phyloP scores from a whole-genome alignment of 805 yeast genomes.

The Nakazawaea siamensis region DNA sequence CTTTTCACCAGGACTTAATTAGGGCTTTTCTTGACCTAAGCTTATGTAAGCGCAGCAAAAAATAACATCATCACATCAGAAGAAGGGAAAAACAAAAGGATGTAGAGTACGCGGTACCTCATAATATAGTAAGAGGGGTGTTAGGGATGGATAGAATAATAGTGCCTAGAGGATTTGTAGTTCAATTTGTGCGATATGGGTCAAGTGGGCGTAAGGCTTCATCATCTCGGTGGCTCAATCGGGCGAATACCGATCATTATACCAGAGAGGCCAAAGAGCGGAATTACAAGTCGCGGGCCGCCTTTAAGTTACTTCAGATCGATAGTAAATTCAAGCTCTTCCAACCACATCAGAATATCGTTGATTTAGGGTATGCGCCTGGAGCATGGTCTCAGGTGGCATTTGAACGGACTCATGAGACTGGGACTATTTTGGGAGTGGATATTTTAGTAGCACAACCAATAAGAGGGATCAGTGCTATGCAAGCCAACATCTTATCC shows the following conservation, averaged over 20 bases:
- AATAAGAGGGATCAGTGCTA: constrained; percentile 67
- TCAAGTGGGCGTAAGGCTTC: constrained; percentile 29
- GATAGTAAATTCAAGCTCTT: constrained; percentile 58
- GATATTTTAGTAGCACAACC: constrained; percentile 77
- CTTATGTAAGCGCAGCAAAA: too few species aligned
- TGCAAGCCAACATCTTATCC: constrained; percentile 85
- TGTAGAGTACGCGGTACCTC: too few species aligned
- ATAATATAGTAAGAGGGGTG: too few species aligned
- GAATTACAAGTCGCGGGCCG: constrained; percentile 78
- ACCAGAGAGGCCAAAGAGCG: constrained; percentile 57
- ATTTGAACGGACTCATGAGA: constrained; percentile 35
- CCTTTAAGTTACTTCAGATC: constrained; percentile 76
- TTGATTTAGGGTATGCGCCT: constrained; percentile 90
- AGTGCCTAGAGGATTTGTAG: neutral
- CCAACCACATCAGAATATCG: constrained; percentile 41
- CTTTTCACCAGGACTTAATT: neutral
- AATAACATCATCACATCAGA: too few species aligned
- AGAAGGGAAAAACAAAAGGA: too few species aligned
- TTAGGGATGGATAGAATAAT: too few species aligned
- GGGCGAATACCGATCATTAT: constrained; percentile 61
- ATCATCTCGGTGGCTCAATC: constrained; percentile 64
- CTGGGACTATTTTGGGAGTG: constrained; percentile 65
- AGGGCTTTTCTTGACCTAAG: too few species aligned
- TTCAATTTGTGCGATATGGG: neutral
- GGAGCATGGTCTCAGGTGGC: constrained; percentile 95